These are phyloP conservation scores for Plantago coronopus DNA, from an alignment of 305 asterid species.

Conservation along the genomic window DNA sequence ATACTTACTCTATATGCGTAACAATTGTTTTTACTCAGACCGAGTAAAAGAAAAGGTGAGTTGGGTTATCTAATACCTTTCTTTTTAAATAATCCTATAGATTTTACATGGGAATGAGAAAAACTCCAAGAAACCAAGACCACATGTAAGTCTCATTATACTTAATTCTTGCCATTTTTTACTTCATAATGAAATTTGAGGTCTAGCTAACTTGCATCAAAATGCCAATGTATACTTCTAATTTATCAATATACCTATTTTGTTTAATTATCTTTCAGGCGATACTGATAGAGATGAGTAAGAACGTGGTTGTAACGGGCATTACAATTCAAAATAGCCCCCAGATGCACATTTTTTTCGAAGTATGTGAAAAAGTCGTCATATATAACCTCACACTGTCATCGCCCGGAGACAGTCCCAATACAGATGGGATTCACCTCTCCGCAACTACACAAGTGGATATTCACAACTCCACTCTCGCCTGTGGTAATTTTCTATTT, in stretches of 20 bases:
- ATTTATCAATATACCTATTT: not conserved
- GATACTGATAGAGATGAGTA: slow-evolving; percentile 5
- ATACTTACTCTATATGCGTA: not conserved
- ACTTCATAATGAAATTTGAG: not conserved
- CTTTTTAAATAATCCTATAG: not conserved
- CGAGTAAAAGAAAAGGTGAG: not conserved
- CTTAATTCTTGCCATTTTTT: not conserved
- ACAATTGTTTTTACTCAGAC: not conserved
- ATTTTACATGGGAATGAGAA: not conserved
- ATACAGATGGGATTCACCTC: slow-evolving; percentile 29
- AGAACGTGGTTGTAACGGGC: slow-evolving; percentile 21
- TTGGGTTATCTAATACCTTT: not conserved
- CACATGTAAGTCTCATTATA: not conserved
- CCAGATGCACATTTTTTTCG: slow-evolving; percentile 20
- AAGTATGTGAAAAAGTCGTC: not conserved
- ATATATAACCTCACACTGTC: slow-evolving; percentile 4
- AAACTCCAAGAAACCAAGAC: not conserved
- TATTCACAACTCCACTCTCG: slow-evolving; percentile 18
- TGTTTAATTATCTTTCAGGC: slow-evolving; percentile 15
- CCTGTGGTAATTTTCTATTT: slow-evolving; percentile 21
- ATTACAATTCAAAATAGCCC: slow-evolving; percentile 23
- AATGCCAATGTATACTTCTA: not conserved
- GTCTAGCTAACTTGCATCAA: not conserved
- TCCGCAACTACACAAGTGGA: slow-evolving; percentile 14
- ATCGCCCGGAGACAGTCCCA: slow-evolving; percentile 27